A percentile compares a stretch with the other conserved stretches of the same genome.
phyloP scores from a whole-genome alignment of 768 basidiomycete species.

The Termitomyces sp. region DNA sequence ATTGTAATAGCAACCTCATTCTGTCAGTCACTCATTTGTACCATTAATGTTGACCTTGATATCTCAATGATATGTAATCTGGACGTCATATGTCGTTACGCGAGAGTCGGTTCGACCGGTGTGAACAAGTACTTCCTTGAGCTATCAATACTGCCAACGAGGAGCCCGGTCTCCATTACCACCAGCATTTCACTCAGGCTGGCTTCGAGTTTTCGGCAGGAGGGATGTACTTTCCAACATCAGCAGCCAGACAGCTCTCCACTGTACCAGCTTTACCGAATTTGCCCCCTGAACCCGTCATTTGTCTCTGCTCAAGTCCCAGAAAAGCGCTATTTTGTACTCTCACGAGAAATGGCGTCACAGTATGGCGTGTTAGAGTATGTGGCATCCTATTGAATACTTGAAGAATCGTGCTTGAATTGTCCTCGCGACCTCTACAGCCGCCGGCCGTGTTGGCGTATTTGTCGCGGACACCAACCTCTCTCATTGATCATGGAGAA shows the following conservation, averaged over 20 bases:
- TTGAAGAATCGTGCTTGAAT: neutral
- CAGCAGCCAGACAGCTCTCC: conserved; percentile 68
- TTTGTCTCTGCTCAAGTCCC: conserved; percentile 58
- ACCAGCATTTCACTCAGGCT: neutral
- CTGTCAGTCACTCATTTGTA: conserved; percentile 1
- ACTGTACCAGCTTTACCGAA: conserved; percentile 66
- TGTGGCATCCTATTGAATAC: conserved; percentile 15
- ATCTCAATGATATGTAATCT: neutral
- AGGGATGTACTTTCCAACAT: conserved; percentile 82
- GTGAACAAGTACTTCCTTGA: conserved; percentile 4
- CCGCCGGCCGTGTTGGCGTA: conserved; percentile 68
- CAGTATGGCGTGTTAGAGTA: conserved; percentile 81
- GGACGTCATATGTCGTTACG: neutral
- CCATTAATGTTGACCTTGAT: neutral
- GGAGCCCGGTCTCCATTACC: neutral
- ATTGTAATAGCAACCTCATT: conserved; percentile 1
- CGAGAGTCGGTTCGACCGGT: conserved; percentile 1
- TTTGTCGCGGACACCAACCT: conserved; percentile 70
- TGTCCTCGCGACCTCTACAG: conserved; percentile 27
- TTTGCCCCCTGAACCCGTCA: conserved; percentile 47
- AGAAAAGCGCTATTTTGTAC: conserved; percentile 75
- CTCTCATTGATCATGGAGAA: conserved; percentile 78
- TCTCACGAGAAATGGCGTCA: conserved; percentile 62
- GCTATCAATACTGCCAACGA: neutral
- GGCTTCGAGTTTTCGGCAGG: conserved; percentile 2